Evolutionary conservation across 192 early-diverging fungal genomes (phyloP), one percentile per base, ranked within the genome.

Genomic region (Dimargaris verticillata): DNA sequence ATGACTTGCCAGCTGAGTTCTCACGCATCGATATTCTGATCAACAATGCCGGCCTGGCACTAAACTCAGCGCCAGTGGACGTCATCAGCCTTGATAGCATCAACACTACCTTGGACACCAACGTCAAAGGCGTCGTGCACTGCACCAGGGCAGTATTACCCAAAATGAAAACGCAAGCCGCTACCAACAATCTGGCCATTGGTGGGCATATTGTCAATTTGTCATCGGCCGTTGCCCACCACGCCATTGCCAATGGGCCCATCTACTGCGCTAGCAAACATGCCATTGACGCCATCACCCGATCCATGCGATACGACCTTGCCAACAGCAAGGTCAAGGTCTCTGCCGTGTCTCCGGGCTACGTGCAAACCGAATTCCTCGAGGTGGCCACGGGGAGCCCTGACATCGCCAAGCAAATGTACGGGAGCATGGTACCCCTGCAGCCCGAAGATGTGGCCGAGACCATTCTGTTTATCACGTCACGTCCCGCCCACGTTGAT

Each of bases 341-440:
- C n/a, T 86, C 82, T 0, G 78, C 75, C 61, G 86, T 95, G 45
- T 82, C 80, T 20, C 88, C 92, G 22, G 89, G 84, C 3, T 78
- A 84, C 78, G 91, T 92, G 6, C 84, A 95, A 70, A 95, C 92
- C 0, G 92, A 95, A 66, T 95, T 93, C 79, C 85, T 82, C 17
- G 72, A 86, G 17, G 79, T 95, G 7, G 91, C 83, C 70, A 29
- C 64, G 28, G 82, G 85, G 0, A 87, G 91, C 33, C 73, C 76
- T 57, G 50, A 45, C 5, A 83, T 71, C 62, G 87, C 87, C 0
- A 77, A 78, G 25, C 60, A 70, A 18, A 89, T 95, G 24, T 95
- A 95, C 71, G 77, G 80, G 48, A 90, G 92, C 0, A 61, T 86
- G 3, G 64, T 17, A 9, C 60, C 60, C 7, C 45, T 61, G n/a